Base-by-base conservation (phyloP, 805 yeast genomes). In the Saturnispora saitoi region DNA sequence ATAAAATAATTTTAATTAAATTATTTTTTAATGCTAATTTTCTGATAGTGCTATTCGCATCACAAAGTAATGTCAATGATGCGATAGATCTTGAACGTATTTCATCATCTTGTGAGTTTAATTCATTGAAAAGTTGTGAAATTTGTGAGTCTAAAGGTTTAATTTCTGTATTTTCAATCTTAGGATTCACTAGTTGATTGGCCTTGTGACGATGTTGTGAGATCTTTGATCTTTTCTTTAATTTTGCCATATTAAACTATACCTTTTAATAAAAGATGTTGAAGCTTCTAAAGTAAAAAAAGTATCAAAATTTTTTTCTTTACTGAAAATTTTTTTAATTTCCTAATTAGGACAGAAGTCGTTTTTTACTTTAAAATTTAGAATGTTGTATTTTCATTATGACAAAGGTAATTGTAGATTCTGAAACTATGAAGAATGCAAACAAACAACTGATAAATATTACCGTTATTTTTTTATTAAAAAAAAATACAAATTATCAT, bases 11-110 rank as follows among this genome's bases (percentile, higher is more conserved):
- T 37, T 78, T 78, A 10, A 90, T 72, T 42, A 90, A 67, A 54
- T 77, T 81, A 56, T 88, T 93, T 59, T 83, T 85, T 52, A 90
- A 65, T 19, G 89, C 69, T 49, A 79, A 45, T 47, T 71, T 68
- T 54, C 96, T 75, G 69, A 83, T 69, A 34, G 71, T 68, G 1
- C 76, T 65, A 56, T 87, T 93, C 4, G 36, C 32, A 38, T 39
- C 43, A 40, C 44, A 40, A 6, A 46, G 26, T 32, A 47, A 37
- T 5, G 46, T 47, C 15, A 47, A 28, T 7, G 32, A 31, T 4
- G 44, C 28, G 6, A 47, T 14, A 4, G 42, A 24, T 26, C 26
- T 22, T 12, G 15, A 19, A n/a, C 42, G 36, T 11, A n/a, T 28
- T 41, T 40, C 45, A 24, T 19, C 20, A 20, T 41, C 37, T 32